Base-by-base conservation (phyloP, 768 basidiomycete genomes). In the Tephrocybe sp. region DNA sequence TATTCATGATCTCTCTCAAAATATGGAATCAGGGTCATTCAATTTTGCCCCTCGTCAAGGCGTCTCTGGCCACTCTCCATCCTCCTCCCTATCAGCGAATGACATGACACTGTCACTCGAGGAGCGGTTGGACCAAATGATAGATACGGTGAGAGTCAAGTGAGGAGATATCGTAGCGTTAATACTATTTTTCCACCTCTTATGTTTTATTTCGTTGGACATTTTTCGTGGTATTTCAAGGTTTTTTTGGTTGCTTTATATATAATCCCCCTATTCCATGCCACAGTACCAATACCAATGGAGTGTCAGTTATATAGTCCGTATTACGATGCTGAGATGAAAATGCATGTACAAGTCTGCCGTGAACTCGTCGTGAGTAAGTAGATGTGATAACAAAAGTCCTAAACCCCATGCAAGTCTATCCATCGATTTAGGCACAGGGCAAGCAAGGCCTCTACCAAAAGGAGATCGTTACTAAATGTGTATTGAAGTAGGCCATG, bases 1-100 rank as follows among this genome's bases (percentile, higher is more conserved):
- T 53, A 90, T 93, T 51, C 91, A 93, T 63, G 83, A 72, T 60
- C 81, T 93, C 63, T 91, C 90, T 41, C 85, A 85, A 64, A 86
- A 84, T 26, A 83, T 84, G 73, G 91, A 93, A 57, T 76, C 88
- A 36, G 91, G 89, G 40, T 86, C 90, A 32, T 91, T 92, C 75
- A 92, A 92, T 62, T 82, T 92, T 56, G 55, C 56, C 42, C 62
- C 66, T 37, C 73, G 57, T 59, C 57, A 50, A 51, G 56, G 51
- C 3, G 24, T 36, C 18, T 58, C 50, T 62, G 72, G 73, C 45
- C 84, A 84, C 58, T 85, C 88, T 17, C 68, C 78, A 15, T 73
- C 86, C 23, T 84, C 81, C 34, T 88, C 87, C 17, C 73, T 85
- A 54, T 83, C 88, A 25, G 82, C 80, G 37, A 69, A 78, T 55